A percentile compares a stretch with the other conserved stretches of the same genome.
phyloP scores from a whole-genome alignment of 495 filamentous ascomycete genomes.

The Penicillium desertorum region DNA sequence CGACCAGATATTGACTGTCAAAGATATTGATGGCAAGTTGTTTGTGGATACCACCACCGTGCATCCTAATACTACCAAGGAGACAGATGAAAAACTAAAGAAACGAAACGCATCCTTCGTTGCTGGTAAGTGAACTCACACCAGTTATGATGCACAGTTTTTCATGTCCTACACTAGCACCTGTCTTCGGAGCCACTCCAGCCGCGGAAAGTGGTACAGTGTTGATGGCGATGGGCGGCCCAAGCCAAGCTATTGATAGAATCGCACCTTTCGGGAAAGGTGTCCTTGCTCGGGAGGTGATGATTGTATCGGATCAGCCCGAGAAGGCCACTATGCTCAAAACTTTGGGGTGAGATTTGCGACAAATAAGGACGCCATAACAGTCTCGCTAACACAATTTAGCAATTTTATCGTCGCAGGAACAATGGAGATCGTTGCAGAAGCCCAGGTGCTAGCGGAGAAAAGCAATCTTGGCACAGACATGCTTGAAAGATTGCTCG shows the following conservation, averaged over 20 bases:
- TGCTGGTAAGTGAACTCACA: constrained; percentile 1
- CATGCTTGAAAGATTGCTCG: constrained; percentile 14
- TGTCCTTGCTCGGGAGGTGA: constrained; percentile 16
- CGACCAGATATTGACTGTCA: constrained; percentile 7
- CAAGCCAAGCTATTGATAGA: not conserved
- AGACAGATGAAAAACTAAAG: constrained; percentile 1
- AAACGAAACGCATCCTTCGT: constrained; percentile 1
- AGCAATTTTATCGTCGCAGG: constrained; percentile 20
- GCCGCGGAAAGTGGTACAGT: constrained; percentile 10
- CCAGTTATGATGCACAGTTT: not conserved
- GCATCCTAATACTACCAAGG: constrained; percentile 11
- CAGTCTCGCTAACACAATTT: not conserved
- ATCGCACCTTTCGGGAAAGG: constrained; percentile 6
- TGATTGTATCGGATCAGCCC: constrained; percentile 12
- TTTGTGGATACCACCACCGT: constrained; percentile 18
- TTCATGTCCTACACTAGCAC: constrained; percentile 3
- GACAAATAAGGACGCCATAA: not conserved
- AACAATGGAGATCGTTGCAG: constrained; percentile 16
- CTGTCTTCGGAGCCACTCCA: constrained; percentile 15
- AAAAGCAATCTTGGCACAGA: constrained; percentile 14
- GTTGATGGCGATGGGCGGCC: constrained; percentile 11
- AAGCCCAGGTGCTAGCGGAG: constrained; percentile 19
- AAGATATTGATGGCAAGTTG: constrained; percentile 6
- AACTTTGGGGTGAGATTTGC: constrained; percentile 11
- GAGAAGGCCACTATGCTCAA: constrained; percentile 17